Conservation (phyloP, 2,329 filamentous ascomycete genomes). For the Colletotrichum acutatum region DNA sequence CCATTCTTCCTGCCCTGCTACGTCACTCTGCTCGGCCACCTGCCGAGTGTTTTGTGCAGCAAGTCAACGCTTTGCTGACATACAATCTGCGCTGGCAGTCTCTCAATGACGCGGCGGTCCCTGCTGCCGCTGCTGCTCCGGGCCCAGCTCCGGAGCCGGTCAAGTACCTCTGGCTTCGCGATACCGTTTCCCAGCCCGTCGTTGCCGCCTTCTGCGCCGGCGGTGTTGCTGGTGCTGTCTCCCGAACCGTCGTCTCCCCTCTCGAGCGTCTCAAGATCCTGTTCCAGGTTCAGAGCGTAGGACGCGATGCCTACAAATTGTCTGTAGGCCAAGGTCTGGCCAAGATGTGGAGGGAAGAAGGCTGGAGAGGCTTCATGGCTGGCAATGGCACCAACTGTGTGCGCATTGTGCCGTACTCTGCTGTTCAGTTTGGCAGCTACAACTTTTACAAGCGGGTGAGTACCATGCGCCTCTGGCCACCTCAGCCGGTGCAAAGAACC, state of each 20-base stretch:
- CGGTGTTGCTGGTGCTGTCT: conserved; percentile 95
- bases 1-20: too few relatives aligned
- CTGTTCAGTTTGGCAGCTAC: conserved; percentile 98
- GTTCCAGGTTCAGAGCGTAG: conserved; percentile 94
- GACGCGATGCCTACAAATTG: conserved; percentile 91
- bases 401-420: conserved; percentile 96
- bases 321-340: conserved; percentile 87
- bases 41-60: neutral
- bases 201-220: conserved; percentile 93
- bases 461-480: neutral
- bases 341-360: conserved; percentile 98
- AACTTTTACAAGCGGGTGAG: conserved; percentile 92
- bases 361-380: conserved; percentile 96
- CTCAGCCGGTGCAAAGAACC: neutral
- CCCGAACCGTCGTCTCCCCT: conserved; percentile 94
- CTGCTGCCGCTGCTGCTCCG: conserved; percentile 12
- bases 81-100: neutral
- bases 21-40: neutral
- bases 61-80: neutral
- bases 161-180: conserved; percentile 48
- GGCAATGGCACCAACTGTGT: conserved; percentile 99
- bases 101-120: conserved; percentile 16
- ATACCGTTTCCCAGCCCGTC: conserved; percentile 81
- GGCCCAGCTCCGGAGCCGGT: neutral
- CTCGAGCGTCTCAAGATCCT: conserved; percentile 96